Conservation (phyloP, 2,329 filamentous ascomycete species). For the Alternaria triticina region DNA sequence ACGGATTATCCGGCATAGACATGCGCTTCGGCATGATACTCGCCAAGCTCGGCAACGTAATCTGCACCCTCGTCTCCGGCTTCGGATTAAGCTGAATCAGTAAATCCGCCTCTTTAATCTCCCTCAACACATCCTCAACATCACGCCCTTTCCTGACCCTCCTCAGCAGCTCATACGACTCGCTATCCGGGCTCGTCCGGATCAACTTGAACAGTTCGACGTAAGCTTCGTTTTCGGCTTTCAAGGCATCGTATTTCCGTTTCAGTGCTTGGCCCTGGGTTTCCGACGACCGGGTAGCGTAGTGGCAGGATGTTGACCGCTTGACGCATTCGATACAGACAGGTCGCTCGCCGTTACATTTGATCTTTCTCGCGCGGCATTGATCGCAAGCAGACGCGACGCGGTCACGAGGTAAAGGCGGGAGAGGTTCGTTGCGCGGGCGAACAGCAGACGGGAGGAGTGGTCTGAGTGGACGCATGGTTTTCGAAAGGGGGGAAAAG, state of each 20-base stretch:
- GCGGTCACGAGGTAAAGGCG: constrained; percentile 5
- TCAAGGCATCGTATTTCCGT: constrained; percentile 16
- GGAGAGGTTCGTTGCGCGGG: constrained; percentile 4
- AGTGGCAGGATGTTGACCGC: constrained; percentile 8
- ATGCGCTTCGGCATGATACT: not conserved
- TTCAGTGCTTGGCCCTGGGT: constrained; percentile 17
- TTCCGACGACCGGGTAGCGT: constrained; percentile 3
- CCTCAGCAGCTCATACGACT: constrained; percentile 16
- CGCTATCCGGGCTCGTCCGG: constrained; percentile 13
- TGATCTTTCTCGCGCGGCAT: constrained; percentile 12
- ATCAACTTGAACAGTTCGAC: constrained; percentile 19
- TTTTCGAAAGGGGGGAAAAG: not conserved
- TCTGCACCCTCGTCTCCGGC: constrained; percentile 4
- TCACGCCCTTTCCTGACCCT: constrained; percentile 19
- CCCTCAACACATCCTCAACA: constrained; percentile 14
- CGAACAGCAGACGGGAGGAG: constrained; percentile 8
- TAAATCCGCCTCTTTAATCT: constrained; percentile 21
- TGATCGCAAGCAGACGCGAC: constrained; percentile 14
- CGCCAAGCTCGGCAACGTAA: not conserved
- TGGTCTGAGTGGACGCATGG: constrained; percentile 9
- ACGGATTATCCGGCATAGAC: not conserved
- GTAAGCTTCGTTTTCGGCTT: constrained; percentile 16
- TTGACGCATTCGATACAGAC: constrained; percentile 8
- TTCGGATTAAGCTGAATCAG: constrained; percentile 16
- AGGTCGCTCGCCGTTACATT: constrained; percentile 10